A percentile compares a stretch with the other conserved stretches of the same genome.
Evolutionary conservation across 148 eudicot genomes (phyloP).

Genomic region (Camellia japonica): DNA sequence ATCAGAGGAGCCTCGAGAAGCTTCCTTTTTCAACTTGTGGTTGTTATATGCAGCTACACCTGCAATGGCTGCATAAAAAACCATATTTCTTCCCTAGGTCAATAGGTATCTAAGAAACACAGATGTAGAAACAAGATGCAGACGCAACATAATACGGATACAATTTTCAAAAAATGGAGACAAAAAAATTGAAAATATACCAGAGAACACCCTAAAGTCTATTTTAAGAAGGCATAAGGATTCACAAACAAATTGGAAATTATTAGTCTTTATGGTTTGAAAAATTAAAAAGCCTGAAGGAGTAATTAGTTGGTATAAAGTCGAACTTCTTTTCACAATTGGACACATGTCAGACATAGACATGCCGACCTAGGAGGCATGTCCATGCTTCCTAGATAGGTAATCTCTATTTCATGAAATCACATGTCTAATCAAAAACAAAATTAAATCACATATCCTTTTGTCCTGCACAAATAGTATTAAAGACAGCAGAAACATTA

Average conservation of each 20-base stretch:
- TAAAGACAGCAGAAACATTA: not conserved
- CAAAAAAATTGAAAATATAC: not conserved
- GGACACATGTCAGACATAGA: too few species aligned
- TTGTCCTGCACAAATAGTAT: not conserved
- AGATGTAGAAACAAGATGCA: not conserved
- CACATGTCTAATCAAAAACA: too few species aligned
- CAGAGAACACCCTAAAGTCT: not conserved
- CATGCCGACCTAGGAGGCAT: too few species aligned
- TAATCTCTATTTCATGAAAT: too few species aligned
- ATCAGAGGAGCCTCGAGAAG: slow-evolving; percentile 40
- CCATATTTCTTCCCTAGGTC: not conserved
- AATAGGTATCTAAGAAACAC: not conserved
- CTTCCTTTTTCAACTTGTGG: slow-evolving; percentile 80
- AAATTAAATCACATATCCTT: not conserved
- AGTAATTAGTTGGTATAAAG: not conserved
- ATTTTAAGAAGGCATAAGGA: not conserved
- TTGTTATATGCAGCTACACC: slow-evolving; percentile 96
- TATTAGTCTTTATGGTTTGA: not conserved
- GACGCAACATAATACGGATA: not conserved
- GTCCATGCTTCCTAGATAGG: too few species aligned
- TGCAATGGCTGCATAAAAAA: slow-evolving; percentile 72
- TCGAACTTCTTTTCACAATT: not conserved
- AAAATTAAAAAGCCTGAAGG: not conserved
- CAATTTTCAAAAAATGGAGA: not conserved
- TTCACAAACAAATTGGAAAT: not conserved